Conservation (phyloP, 2,329 filamentous ascomycete genomes). For the Cadophora luteo-olivacea region DNA sequence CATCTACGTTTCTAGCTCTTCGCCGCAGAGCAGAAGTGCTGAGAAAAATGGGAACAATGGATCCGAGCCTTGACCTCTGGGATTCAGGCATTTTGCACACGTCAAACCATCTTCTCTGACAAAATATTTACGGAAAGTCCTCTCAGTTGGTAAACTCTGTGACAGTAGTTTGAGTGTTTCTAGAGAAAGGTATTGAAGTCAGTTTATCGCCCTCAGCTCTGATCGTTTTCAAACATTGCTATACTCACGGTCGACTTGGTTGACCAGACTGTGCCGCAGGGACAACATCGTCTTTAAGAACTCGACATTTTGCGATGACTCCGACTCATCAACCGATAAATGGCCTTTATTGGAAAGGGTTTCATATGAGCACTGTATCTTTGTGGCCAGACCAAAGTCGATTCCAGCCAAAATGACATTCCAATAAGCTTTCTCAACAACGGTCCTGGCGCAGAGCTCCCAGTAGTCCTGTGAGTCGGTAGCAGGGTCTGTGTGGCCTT, state of each 20-base stretch:
- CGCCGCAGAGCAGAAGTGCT: background rate
- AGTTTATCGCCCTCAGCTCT: background rate
- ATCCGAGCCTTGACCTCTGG: background rate
- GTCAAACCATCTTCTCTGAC: background rate
- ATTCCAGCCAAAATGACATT: slow-evolving; percentile 7
- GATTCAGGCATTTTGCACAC: background rate
- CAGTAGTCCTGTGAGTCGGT: background rate
- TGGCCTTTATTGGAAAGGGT: background rate
- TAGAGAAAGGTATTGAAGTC: background rate
- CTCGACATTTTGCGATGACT: background rate
- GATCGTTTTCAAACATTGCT: background rate
- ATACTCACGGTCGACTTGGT: background rate
- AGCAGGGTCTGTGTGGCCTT: background rate
- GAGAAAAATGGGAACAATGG: background rate
- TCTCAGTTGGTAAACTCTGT: background rate
- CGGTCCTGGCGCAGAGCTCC: background rate
- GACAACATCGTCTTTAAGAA: background rate
- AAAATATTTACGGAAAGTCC: background rate
- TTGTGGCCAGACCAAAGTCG: background rate
- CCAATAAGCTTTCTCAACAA: background rate
- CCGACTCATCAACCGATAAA: background rate
- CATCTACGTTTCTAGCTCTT: background rate
- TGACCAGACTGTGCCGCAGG: background rate
- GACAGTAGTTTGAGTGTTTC: background rate
- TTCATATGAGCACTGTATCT: background rate